These are phyloP conservation scores for Hemisphaericaspora nanyangensis DNA, from an alignment of 805 yeast genomes.

Conservation along the genomic window DNA sequence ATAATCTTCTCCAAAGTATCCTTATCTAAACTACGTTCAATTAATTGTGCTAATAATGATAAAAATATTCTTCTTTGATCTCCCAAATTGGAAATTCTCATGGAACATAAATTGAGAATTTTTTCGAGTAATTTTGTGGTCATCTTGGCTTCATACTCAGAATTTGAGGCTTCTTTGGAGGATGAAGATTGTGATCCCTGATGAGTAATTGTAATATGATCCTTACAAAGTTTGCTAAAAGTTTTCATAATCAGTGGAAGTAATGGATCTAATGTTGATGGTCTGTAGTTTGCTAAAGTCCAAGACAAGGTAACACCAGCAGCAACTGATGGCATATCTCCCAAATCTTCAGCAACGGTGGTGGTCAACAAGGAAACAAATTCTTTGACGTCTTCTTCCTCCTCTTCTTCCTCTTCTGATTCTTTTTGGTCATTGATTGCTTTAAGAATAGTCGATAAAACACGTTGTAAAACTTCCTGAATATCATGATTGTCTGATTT, in stretches of 20 bases:
- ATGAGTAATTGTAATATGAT: conserved; percentile 68
- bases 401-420: conserved; percentile 46
- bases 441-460: conserved; percentile 61
- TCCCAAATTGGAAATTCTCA: conserved; percentile 81
- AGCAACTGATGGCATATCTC: conserved; percentile 70
- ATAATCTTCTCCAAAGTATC: conserved; percentile 71
- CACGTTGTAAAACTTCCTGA: conserved; percentile 78
- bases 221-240: conserved; percentile 83
- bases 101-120: conserved; percentile 70
- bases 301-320: conserved; percentile 83
- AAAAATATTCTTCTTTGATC: conserved; percentile 90
- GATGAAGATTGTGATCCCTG: conserved; percentile 37
- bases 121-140: conserved; percentile 74
- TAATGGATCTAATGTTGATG: conserved; percentile 69
- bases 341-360: conserved; percentile 76
- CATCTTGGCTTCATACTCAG: conserved; percentile 74
- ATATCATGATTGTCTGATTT: conserved; percentile 81
- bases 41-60: conserved; percentile 80
- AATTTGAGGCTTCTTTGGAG: conserved; percentile 26
- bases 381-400: conserved; percentile 56
- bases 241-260: conserved; percentile 80
- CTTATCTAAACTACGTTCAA: conserved; percentile 82
- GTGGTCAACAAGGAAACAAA: conserved; percentile 60
- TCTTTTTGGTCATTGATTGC: conserved; percentile 52
- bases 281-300: conserved; percentile 74